phyloP scores from a whole-genome alignment of 2,329 filamentous ascomycete species.

The Pestalotiopsis sp. region DNA sequence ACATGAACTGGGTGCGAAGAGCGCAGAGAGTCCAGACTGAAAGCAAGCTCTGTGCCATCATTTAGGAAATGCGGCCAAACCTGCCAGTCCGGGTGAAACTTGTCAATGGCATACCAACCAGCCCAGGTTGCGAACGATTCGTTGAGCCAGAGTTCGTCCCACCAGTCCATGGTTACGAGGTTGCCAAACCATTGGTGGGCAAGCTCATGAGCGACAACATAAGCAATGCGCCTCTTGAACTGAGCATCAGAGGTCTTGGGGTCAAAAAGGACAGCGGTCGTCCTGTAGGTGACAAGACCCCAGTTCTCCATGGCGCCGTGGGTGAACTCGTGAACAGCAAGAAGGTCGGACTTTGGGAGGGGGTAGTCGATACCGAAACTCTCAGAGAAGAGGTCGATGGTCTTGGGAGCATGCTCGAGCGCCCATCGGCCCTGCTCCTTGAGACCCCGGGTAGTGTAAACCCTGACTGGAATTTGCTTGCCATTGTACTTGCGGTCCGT shows the following conservation, averaged over 20 bases:
- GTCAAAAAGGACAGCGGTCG: conserved; percentile 95
- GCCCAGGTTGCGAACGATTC: conserved; percentile 99
- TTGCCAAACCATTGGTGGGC: conserved; percentile 98
- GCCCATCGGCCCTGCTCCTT: conserved; percentile 91
- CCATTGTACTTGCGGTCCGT: conserved; percentile 91
- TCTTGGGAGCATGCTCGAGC: conserved; percentile 86
- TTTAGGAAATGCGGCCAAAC: conserved; percentile 98
- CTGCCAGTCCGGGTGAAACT: conserved; percentile 95
- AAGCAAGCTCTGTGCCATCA: conserved; percentile 91
- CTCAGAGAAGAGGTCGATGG: conserved; percentile 96
- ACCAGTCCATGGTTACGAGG: conserved; percentile 96
- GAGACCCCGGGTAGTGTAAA: conserved; percentile 94
- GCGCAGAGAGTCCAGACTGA: conserved; percentile 85
- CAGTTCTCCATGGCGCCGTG: conserved; percentile 93
- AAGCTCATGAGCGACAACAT: conserved; percentile 97
- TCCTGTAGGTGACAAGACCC: conserved; percentile 94
- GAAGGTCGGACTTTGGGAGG: conserved; percentile 85
- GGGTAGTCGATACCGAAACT: conserved; percentile 93
- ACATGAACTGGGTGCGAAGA: conserved; percentile 97
- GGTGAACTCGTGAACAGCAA: conserved; percentile 92
- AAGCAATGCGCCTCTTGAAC: conserved; percentile 92
- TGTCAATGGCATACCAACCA: conserved; percentile 88
- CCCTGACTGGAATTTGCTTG: conserved; percentile 86
- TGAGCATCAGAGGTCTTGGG: conserved; percentile 86
- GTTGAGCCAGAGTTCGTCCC: conserved; percentile 91